A percentile compares a stretch with the other conserved stretches of the same genome.
These are phyloP conservation scores for Rhodotorula sp. DNA, from an alignment of 1,284 basidiomycete genomes.

Conservation along the genomic window DNA sequence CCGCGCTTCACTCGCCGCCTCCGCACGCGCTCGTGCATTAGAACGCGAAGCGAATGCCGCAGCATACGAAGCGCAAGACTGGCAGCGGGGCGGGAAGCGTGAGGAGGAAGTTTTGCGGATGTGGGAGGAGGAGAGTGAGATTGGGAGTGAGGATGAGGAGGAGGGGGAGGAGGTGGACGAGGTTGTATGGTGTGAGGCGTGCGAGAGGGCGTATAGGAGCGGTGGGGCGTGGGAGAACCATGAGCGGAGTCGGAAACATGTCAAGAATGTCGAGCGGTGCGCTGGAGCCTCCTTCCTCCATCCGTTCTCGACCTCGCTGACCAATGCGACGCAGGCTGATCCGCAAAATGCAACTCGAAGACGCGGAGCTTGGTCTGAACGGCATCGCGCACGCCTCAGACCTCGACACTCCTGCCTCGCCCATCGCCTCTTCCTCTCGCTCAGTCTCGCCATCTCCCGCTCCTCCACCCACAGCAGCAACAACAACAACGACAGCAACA, in stretches of 20 bases:
- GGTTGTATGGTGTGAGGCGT: conserved; percentile 90
- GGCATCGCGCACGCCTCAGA: not conserved
- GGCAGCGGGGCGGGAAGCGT: conserved; percentile 57
- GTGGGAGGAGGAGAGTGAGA: conserved; percentile 57
- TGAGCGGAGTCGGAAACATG: conserved; percentile 92
- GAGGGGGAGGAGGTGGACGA: conserved; percentile 38
- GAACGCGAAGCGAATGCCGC: conserved; percentile 43
- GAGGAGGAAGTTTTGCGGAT: conserved; percentile 41
- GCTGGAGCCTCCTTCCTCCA: conserved; percentile 22
- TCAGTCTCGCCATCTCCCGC: conserved; percentile 20
- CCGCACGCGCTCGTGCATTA: conserved; percentile 40
- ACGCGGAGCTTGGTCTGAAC: conserved; percentile 61
- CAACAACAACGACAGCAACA: too few species aligned
- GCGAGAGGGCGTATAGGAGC: conserved; percentile 82
- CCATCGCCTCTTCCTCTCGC: conserved; percentile 17
- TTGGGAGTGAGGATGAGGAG: conserved; percentile 34
- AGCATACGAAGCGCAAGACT: conserved; percentile 45
- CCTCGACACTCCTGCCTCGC: not conserved
- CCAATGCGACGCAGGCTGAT: conserved; percentile 53
- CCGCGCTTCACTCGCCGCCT: conserved; percentile 42
- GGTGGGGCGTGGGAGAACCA: conserved; percentile 96
- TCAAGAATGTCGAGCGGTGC: conserved; percentile 74
- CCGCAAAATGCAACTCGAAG: conserved; percentile 71
- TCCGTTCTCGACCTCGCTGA: not conserved
- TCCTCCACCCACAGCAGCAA: not conserved